Evolutionary conservation across 495 filamentous ascomycete species (phyloP), one percentile per base, ranked within the genome.

Genomic region (Podospora fimiseda): DNA sequence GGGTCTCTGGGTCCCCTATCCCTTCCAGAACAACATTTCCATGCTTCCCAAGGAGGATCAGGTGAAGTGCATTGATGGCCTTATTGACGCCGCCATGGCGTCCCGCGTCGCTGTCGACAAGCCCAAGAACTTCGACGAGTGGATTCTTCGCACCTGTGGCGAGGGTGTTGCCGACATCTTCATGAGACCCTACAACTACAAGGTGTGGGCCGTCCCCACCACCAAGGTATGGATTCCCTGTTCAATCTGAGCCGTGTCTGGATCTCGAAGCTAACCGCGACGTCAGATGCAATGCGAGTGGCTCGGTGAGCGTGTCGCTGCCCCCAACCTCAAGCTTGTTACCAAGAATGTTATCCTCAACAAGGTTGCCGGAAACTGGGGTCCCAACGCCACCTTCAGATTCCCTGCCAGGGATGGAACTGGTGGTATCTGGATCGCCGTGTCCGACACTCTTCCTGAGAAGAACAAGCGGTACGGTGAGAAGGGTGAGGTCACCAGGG

Each of bases 131-230:
- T 99, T 99, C 60, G 94, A 99, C 62, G 90, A 97, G 77, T 97
- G 93, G 93, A 97, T 99, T 64, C 70, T 97, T 56, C 83, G 92
- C 52, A 94, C 83, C 75, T 92, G 89, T 80, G 93, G 93, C 63
- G 73, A 74, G 59, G 93, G 94, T 60, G 79, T 99, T 58, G 93
- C 93, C 53, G 84, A 99, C 70, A 75, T 91, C 50, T 99, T 99
- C 84, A 99, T 99, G 93, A 77, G 94, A 62, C 93, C 93, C 42
- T 99, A 99, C 81, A 99, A 99, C 82, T 97, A 83, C 84, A 99
- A 99, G 76, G 93, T 97, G 66, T 99, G 93, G 93, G 94, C 93
- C 52, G 92, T 97, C 63, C 93, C 94, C 37, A 97, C 94, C 21
- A 94, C 87, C 53, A 95, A 94, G 87, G 93, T 96, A 80, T 56